Conservation (phyloP, 805 yeast species). For the Ogataea pilisensis region DNA sequence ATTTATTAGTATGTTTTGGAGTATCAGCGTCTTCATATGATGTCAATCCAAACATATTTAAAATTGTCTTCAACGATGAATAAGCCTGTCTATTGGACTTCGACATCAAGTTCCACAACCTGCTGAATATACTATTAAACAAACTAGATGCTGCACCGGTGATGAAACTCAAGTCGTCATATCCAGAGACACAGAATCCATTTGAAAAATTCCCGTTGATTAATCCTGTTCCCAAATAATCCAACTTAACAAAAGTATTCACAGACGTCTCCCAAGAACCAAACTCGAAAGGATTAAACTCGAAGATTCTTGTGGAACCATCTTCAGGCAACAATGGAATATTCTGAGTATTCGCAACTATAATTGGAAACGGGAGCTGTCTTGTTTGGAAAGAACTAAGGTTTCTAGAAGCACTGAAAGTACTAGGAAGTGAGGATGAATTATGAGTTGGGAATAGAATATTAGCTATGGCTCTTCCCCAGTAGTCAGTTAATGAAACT, state of each 20-base stretch:
- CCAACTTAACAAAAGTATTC: slow-evolving; percentile 44
- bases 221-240: slow-evolving; percentile 49
- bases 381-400: slow-evolving; percentile 34
- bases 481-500: slow-evolving; percentile 60
- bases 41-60: slow-evolving; percentile 43
- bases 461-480: slow-evolving; percentile 60
- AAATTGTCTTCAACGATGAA: slow-evolving; percentile 31
- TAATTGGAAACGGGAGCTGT: slow-evolving; percentile 48
- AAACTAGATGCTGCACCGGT: slow-evolving; percentile 63
- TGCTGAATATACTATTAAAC: slow-evolving; percentile 51
- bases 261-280: slow-evolving; percentile 59
- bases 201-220: slow-evolving; percentile 38
- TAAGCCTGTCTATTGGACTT: slow-evolving; percentile 31
- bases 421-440: slow-evolving; percentile 33
- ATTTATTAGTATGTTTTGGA: slow-evolving; percentile 24
- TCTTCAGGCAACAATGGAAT: slow-evolving; percentile 29
- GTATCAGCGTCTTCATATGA: slow-evolving; percentile 23
- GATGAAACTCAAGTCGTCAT: slow-evolving; percentile 56
- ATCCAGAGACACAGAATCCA: slow-evolving; percentile 43
- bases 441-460: slow-evolving; percentile 38
- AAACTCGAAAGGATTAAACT: slow-evolving; percentile 62
- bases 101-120: slow-evolving; percentile 39
- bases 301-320: slow-evolving; percentile 46
- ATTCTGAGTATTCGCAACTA: slow-evolving; percentile 36
- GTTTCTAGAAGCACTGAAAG: slow-evolving; percentile 28